A percentile compares a stretch with the other conserved stretches of the same genome.
Evolutionary conservation across 768 basidiomycete genomes (phyloP).

Genomic region (Pisolithus marmoratus): DNA sequence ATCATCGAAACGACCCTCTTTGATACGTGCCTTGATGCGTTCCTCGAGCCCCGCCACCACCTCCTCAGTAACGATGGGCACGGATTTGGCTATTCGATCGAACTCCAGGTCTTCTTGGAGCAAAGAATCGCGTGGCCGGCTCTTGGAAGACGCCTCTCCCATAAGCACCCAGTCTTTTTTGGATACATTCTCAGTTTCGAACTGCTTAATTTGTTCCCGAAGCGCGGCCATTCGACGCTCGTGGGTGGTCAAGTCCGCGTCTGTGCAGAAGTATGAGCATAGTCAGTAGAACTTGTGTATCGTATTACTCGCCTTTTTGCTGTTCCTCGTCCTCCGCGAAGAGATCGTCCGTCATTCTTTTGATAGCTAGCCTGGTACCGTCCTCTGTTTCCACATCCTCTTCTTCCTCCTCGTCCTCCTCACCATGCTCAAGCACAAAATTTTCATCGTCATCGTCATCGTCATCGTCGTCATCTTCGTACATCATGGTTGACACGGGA

Average conservation of each 20-base stretch:
- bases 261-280: background rate
- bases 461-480: constrained; percentile 35
- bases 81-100: constrained; percentile 81
- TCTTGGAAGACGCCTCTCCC: constrained; percentile 80
- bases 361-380: constrained; percentile 44
- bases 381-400: constrained; percentile 25
- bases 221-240: constrained; percentile 74
- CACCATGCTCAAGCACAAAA: constrained; percentile 26
- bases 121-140: constrained; percentile 85
- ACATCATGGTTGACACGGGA: constrained; percentile 40
- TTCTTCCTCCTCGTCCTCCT: constrained; percentile 10
- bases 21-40: constrained; percentile 82
- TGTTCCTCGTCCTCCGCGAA: constrained; percentile 61
- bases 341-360: constrained; percentile 69
- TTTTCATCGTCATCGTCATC: constrained; percentile 38
- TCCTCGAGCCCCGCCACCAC: constrained; percentile 78
- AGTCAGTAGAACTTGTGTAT: background rate
- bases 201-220: constrained; percentile 67
- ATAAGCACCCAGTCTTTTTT: constrained; percentile 90
- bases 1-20: constrained; percentile 85
- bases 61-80: constrained; percentile 89
- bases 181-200: constrained; percentile 85
- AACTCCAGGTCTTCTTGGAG: constrained; percentile 95
- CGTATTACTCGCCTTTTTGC: background rate
- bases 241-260: constrained; percentile 63